Evolutionary conservation across 164 flowering plant genomes (phyloP), one percentile per base, ranked within the genome.

Genomic region (Berberis thunbergii): DNA sequence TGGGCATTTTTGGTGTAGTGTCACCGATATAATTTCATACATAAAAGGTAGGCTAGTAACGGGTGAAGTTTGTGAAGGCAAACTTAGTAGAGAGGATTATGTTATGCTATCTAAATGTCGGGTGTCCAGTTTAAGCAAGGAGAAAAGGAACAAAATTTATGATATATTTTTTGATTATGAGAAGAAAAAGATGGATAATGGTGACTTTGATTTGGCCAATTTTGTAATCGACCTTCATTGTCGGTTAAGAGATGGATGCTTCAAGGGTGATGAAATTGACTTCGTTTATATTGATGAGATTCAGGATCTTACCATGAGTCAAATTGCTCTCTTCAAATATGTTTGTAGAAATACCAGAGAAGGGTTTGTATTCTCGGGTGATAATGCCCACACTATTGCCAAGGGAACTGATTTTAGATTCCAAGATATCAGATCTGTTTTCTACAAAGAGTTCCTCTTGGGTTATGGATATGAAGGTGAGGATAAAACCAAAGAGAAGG

Each of bases 281-380:
- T 90, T 79, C 72, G 85, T 87, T 0, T 87, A 87, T 72, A 77
- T 87, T 46, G 97, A 90, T 75, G 95, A 90, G 70, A 92, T 87
- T 43, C 94, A 90, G 55, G 97, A 90, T 75, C 81, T 90, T 2
- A 87, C 87, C 0, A 81, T 86, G 87, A 80, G 83, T 41, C 97
- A 90, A 58, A 75, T 87, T 65, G 72, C 87, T 44, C 84, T 90
- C 57, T 86, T 90, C 69, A 84, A 82, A 61, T 76, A 83, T 71
- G 61, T 87, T 1, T 87, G 89, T 75, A 64, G 57, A 62, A 87
- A 89, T 75, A 74, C 83, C 4, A 69, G 71, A 0, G 89, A 89
- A 54, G 97, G 97, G 2, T 89, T 79, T 74, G 86, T 86, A 48
- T 87, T 89, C 60, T 74, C 88, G 1, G 96, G 96, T 5, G 94